Evolutionary conservation across 352 stramenopile genomes (phyloP), one percentile per base, ranked within the genome.

Genomic region (Phytophthora kernoviae): DNA sequence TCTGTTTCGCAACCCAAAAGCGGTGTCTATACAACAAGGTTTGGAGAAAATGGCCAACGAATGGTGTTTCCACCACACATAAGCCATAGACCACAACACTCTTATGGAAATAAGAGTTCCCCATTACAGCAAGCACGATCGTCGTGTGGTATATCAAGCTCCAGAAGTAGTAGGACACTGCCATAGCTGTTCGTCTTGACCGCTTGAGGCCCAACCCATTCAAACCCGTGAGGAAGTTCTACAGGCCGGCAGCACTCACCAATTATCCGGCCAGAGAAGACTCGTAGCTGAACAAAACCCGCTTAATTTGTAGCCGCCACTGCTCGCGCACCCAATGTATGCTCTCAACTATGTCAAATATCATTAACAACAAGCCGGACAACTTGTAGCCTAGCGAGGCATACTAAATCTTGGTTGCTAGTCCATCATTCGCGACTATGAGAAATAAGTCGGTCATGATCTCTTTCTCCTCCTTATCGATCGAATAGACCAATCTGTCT

Each of bases 151-250:
- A 61, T 4, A 60, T 41, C 7, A 73, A 46, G 2, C 65, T 54
- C 60, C 54, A 70, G 14, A 68, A 17, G 50, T 68, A 68, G 12
- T 68, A 68, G 1, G 60, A 68, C 9, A 58, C 60, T 15, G 54
- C 54, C 6, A 26, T 39, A 49, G 50, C 54, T 32, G 33, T 47
- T 15, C 27, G 39, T 10, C 30, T 34, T 5, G 53, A 49, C 1
- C 39, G 8, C n/a, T 46, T 64, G 2, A 66, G 14, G 2, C 30
- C 27, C 14, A 46, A 53, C 24, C 32, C 39, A 24, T 64, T 58
- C 21, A 58, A 53, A 10, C 56, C 27, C 0, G 56, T 58, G 4
- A 64, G 20, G 1, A 24, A 64, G 20, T 53, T 53, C 39, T 58
- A 46, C 6, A 58, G 56, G 32, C 50, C 21, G 2, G 17, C 37